Evolutionary conservation across 192 early-diverging fungal species (phyloP).

Genomic region (Coemansia sp.): DNA sequence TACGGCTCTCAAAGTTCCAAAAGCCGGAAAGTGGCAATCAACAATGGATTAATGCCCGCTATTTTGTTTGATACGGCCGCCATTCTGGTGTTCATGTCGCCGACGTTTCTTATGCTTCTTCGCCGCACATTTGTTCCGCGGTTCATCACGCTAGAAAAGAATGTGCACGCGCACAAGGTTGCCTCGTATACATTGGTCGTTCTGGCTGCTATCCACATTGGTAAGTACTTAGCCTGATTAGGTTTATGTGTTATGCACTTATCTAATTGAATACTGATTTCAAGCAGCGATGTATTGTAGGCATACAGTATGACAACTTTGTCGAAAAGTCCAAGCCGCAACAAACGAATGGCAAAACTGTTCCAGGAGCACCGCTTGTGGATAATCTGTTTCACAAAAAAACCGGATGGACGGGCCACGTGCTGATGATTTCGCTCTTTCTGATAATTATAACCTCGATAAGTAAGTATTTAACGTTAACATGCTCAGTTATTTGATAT

Average conservation of each 20-base stretch:
- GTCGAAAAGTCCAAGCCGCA: constrained; percentile 13
- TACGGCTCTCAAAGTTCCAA: constrained; percentile 1
- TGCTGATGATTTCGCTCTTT: constrained; percentile 59
- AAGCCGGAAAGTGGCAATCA: constrained; percentile 15
- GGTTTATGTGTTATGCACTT: too few species aligned
- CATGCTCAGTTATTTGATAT: too few species aligned
- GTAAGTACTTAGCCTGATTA: constrained; percentile 18
- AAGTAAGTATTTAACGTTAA: constrained; percentile 38
- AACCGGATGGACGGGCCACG: constrained; percentile 69
- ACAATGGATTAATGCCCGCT: constrained; percentile 21
- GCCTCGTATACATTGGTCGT: constrained; percentile 66
- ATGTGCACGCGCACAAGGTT: constrained; percentile 74
- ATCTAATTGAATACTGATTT: too few species aligned
- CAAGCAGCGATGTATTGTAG: not conserved
- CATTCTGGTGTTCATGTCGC: constrained; percentile 81
- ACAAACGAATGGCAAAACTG: constrained; percentile 8
- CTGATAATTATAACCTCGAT: constrained; percentile 61
- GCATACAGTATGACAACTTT: constrained; percentile 29
- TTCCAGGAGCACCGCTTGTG: constrained; percentile 18
- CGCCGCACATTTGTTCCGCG: constrained; percentile 58
- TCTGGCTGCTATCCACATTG: constrained; percentile 61
- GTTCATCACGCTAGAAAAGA: constrained; percentile 68
- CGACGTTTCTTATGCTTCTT: constrained; percentile 61
- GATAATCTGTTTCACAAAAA: constrained; percentile 17
- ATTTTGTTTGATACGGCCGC: constrained; percentile 59